Conservation (phyloP, 208 protist genomes). For the Histomonas meleagridis region DNA sequence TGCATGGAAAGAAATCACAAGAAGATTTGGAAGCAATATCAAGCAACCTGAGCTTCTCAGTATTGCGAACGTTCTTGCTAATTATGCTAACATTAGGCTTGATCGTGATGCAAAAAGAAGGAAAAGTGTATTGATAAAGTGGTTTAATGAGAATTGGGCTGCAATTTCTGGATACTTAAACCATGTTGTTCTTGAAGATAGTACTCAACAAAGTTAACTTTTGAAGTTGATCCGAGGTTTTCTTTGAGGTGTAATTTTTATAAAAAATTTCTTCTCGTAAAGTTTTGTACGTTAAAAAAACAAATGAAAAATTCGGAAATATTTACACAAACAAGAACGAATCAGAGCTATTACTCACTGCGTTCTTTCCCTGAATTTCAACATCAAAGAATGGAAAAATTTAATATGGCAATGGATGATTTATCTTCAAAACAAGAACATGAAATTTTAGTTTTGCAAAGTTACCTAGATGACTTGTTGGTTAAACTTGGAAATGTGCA, state of each 20-base stretch:
- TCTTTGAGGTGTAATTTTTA: too few species aligned
- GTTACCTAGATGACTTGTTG: not conserved
- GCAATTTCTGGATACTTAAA: not conserved
- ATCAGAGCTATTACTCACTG: too few species aligned
- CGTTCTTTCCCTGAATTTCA: not conserved
- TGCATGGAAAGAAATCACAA: constrained; percentile 21
- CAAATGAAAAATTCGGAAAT: too few species aligned
- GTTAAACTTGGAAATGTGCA: not conserved
- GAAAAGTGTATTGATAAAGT: constrained; percentile 33
- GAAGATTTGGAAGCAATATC: constrained; percentile 19
- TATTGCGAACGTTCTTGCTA: not conserved
- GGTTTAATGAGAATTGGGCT: constrained; percentile 8
- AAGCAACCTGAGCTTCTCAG: constrained; percentile 19
- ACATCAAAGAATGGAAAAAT: not conserved
- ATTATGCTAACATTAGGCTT: constrained; percentile 7
- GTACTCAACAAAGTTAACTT: too few species aligned
- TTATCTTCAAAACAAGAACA: not conserved
- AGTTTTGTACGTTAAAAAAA: too few species aligned
- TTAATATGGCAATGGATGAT: not conserved
- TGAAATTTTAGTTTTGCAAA: not conserved
- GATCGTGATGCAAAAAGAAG: constrained; percentile 29
- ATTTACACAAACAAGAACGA: too few species aligned
- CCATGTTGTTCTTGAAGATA: constrained; percentile 31
- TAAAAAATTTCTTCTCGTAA: too few species aligned
- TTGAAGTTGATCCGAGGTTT: too few species aligned